Base-by-base conservation (phyloP, 2,329 filamentous ascomycete species). In the Colletotrichum lini region DNA sequence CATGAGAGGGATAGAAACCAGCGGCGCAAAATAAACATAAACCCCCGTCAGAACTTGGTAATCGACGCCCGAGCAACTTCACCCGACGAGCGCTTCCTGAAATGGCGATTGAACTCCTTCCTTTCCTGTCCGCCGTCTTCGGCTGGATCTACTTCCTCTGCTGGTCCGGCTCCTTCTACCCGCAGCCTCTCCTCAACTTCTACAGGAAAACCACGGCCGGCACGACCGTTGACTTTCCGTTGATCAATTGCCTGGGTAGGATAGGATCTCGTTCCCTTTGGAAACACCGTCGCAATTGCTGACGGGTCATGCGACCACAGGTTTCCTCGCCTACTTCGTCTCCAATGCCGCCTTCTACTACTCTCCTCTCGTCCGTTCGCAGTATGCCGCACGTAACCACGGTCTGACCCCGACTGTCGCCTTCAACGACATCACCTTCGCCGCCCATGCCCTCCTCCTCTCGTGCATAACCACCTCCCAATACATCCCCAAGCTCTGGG, bases 151-250 rank as follows among this genome's bases (percentile, higher is more conserved):
- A 95, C 82, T 92, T 90, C 74, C 74, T 91, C 59, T 90, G 89
- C 81, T 96, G 96, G 96, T 96, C 93, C 15, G 83, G 92, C 18
- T 97, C 94, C 18, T 98, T 98, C 84, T 98, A 98, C 80, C 95
- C 96, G 1, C 96, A 98, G 80, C 90, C 93, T 8, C 83, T 97
- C 72, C 88, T 94, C 73, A 98, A 98, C 86, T 92, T 87, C 80
- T 86, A 85, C 40, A 92, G 94, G 65, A 89, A 90, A 68, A 93
- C 94, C 10, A 98, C 95, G 5, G 88, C 90, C 23, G 96, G 96
- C 50, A 91, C 96, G 5, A 94, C 94, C 0, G 92, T 97, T 74
- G 95, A 98, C 80, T 98, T 97, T 78, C 94, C 94, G 21, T 87
- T 93, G 21, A 86, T 94, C 76, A 96, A 96, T 81, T 82, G 84